Evolutionary conservation across 2,329 filamentous ascomycete species (phyloP).

Genomic region (Rutstroemia sp.): DNA sequence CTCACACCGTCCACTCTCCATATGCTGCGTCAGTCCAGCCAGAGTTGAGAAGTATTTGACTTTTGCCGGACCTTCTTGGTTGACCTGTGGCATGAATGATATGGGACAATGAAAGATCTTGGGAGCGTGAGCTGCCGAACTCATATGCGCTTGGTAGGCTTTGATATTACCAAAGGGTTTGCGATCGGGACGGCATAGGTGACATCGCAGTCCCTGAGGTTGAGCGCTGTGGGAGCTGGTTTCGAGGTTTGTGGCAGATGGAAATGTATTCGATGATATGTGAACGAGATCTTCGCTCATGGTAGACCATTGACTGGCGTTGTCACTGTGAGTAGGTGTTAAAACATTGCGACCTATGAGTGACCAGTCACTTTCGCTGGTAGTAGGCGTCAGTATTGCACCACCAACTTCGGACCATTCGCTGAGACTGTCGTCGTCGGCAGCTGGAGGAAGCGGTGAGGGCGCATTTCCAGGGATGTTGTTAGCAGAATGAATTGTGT

Average conservation of each 20-base stretch:
- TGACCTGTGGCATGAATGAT: constrained; percentile 6
- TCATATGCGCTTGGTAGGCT: constrained; percentile 9
- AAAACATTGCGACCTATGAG: constrained; percentile 1
- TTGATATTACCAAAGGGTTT: constrained; percentile 5
- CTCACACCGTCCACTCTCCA: constrained; percentile 11
- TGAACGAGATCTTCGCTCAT: constrained; percentile 2
- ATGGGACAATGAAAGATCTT: constrained; percentile 12
- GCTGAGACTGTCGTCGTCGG: constrained; percentile 7
- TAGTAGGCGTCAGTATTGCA: constrained; percentile 4
- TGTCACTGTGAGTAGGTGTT: constrained; percentile 7
- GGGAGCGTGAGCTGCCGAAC: constrained; percentile 9
- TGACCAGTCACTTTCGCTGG: constrained; percentile 11
- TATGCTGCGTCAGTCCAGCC: constrained; percentile 13
- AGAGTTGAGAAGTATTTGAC: constrained; percentile 8
- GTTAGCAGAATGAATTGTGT: neutral
- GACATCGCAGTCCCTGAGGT: constrained; percentile 4
- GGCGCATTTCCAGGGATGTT: constrained; percentile 2
- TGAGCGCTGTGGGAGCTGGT: neutral
- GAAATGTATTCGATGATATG: constrained; percentile 2
- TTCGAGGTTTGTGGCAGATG: neutral
- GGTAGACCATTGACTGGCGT: constrained; percentile 11
- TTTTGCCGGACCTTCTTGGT: neutral
- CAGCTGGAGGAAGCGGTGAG: neutral
- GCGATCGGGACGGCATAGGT: constrained; percentile 5
- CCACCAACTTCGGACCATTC: constrained; percentile 9